These are phyloP conservation scores for Onygenales sp. DNA, from an alignment of 2,329 filamentous ascomycete genomes.

Conservation along the genomic window DNA sequence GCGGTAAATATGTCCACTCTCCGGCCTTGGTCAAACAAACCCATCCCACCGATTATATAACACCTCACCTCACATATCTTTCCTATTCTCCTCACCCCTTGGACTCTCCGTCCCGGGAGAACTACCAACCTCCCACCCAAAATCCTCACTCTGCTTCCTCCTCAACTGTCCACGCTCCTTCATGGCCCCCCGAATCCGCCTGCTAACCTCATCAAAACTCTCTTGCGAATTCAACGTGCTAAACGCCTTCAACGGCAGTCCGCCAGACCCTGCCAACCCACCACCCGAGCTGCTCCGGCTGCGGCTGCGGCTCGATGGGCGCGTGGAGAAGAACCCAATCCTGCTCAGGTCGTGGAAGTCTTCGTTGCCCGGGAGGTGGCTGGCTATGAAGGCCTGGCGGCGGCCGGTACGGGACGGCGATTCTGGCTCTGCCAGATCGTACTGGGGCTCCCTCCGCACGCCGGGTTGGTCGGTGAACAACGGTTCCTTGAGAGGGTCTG, in stretches of 20 bases:
- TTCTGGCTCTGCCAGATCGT: not conserved
- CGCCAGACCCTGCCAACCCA: constrained; percentile 50
- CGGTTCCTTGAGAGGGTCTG: constrained; percentile 38
- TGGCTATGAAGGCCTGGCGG: constrained; percentile 8
- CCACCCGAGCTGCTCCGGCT: constrained; percentile 62
- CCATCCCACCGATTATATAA: not conserved
- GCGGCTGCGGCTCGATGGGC: constrained; percentile 61
- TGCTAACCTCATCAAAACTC: constrained; percentile 71
- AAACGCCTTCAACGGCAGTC: constrained; percentile 61
- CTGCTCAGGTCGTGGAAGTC: constrained; percentile 83
- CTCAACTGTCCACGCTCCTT: constrained; percentile 60
- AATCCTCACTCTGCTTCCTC: constrained; percentile 38
- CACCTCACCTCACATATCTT: constrained; percentile 20
- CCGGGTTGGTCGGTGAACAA: constrained; percentile 11
- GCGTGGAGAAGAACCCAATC: constrained; percentile 82
- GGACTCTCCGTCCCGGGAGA: constrained; percentile 26
- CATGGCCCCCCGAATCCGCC: constrained; percentile 80
- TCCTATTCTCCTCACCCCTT: constrained; percentile 24
- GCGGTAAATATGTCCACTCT: not conserved
- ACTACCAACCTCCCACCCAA: constrained; percentile 29
- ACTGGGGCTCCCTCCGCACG: constrained; percentile 16
- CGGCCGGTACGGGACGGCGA: not conserved
- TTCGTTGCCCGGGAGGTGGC: constrained; percentile 72
- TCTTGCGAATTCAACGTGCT: constrained; percentile 57
- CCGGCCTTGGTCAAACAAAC: not conserved